phyloP scores from a whole-genome alignment of 2,329 filamentous ascomycete genomes.

The Teratosphaeria pseudoeucalypti region DNA sequence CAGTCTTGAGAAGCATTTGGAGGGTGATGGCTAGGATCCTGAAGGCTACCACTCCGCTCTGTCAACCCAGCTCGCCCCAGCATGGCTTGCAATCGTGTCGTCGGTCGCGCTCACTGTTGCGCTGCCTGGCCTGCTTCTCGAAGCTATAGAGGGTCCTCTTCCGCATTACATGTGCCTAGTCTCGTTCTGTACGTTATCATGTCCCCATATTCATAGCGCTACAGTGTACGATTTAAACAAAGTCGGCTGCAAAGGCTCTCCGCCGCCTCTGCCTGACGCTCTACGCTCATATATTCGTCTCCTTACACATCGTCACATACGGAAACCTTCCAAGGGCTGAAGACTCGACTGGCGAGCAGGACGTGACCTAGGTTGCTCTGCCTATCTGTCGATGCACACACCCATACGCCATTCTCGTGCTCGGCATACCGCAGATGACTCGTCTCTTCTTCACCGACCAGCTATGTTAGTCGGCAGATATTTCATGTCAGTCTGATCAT shows the following conservation, averaged over 20 bases:
- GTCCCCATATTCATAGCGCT: background rate
- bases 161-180: background rate
- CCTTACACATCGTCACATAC: too few relatives aligned
- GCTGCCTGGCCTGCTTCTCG: background rate
- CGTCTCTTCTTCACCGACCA: too few relatives aligned
- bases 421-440: too few relatives aligned
- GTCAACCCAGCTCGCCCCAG: background rate
- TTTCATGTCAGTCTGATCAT: too few relatives aligned
- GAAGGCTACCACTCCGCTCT: background rate
- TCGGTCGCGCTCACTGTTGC: background rate
- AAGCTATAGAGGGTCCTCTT: background rate
- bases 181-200: background rate
- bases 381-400: too few relatives aligned
- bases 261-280: background rate
- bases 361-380: too few relatives aligned
- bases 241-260: background rate
- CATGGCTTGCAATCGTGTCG: background rate
- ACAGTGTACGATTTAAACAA: background rate
- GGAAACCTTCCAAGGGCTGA: too few relatives aligned
- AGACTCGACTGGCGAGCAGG: too few relatives aligned
- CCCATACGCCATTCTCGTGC: too few relatives aligned
- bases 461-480: too few relatives aligned
- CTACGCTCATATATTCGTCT: background rate
- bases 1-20: slow-evolving; percentile 19
- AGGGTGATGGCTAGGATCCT: background rate